A percentile compares a stretch with the other conserved stretches of the same genome.
These are phyloP conservation scores for Cyclotella baltica DNA, from an alignment of 108 stramenopile genomes.

Conservation along the genomic window DNA sequence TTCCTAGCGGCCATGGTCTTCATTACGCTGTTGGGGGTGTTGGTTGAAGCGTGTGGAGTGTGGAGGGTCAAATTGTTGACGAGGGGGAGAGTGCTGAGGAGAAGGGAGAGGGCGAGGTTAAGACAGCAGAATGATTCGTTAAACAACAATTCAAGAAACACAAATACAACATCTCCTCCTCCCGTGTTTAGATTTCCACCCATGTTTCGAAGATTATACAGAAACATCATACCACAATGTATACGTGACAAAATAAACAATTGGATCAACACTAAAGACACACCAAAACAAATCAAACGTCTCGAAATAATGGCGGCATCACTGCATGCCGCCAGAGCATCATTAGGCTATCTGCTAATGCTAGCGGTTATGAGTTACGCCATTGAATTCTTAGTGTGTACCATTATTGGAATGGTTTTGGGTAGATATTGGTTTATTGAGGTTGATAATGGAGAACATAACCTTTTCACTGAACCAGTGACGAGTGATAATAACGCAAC, in stretches of 20 bases:
- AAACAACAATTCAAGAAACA: background rate
- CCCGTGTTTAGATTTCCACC: too few species aligned
- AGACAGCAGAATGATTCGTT: background rate
- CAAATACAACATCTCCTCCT: background rate
- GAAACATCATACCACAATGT: background rate
- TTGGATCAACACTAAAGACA: background rate
- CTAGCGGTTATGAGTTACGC: conserved; percentile 51
- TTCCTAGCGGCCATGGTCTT: conserved; percentile 40
- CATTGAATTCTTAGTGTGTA: conserved; percentile 39
- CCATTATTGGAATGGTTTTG: conserved; percentile 36
- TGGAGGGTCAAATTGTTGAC: conserved; percentile 35
- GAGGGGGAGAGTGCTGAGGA: conserved; percentile 24
- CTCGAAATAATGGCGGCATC: conserved; percentile 32
- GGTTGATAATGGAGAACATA: conserved; percentile 18
- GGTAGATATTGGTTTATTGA: conserved; percentile 43
- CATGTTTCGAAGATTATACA: conserved; percentile 15
- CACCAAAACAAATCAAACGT: conserved; percentile 2
- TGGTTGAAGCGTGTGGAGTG: conserved; percentile 47
- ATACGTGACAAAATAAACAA: background rate
- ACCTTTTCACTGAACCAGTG: background rate
- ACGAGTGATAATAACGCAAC: conserved; percentile 3
- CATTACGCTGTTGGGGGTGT: conserved; percentile 35
- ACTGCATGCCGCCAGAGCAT: conserved; percentile 33
- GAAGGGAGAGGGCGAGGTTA: conserved; percentile 21
- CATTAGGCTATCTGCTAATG: conserved; percentile 44